Evolutionary conservation across 257 asterid genomes (phyloP).

Genomic region (Jaltomata sinuosa): DNA sequence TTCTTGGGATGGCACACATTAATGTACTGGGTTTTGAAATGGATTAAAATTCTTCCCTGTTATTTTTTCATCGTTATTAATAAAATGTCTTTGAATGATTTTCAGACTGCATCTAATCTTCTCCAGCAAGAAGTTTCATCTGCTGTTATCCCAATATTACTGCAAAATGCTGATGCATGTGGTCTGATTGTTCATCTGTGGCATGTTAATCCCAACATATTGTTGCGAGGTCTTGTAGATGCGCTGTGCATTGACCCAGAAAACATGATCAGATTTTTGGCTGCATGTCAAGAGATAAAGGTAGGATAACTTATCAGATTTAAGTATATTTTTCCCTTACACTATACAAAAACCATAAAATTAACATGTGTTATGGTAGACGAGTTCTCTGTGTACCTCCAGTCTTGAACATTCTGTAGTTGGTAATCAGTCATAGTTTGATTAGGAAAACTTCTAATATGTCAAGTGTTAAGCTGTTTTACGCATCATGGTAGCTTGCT

Average conservation of each 20-base stretch:
- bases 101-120: constrained; percentile 86
- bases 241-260: background rate
- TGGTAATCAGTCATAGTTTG: background rate
- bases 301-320: constrained; percentile 21
- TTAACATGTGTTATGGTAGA: background rate
- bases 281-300: constrained; percentile 74
- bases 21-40: constrained; percentile 34
- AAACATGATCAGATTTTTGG: constrained; percentile 8
- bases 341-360: background rate
- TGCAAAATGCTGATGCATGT: constrained; percentile 34
- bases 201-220: constrained; percentile 61
- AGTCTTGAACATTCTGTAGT: background rate
- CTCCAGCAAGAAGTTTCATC: constrained; percentile 70
- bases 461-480: background rate
- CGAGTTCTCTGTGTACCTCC: background rate
- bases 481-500: background rate
- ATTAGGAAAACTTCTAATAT: background rate
- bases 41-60: background rate
- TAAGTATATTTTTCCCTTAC: background rate
- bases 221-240: constrained; percentile 4
- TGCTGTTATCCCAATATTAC: constrained; percentile 39
- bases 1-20: constrained; percentile 83
- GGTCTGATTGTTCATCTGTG: constrained; percentile 44
- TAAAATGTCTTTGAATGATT: constrained; percentile 6
- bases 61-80: background rate